These are phyloP conservation scores for Pseudogymnoascus sp. DNA, from an alignment of 2,329 filamentous ascomycete species.

Conservation along the genomic window DNA sequence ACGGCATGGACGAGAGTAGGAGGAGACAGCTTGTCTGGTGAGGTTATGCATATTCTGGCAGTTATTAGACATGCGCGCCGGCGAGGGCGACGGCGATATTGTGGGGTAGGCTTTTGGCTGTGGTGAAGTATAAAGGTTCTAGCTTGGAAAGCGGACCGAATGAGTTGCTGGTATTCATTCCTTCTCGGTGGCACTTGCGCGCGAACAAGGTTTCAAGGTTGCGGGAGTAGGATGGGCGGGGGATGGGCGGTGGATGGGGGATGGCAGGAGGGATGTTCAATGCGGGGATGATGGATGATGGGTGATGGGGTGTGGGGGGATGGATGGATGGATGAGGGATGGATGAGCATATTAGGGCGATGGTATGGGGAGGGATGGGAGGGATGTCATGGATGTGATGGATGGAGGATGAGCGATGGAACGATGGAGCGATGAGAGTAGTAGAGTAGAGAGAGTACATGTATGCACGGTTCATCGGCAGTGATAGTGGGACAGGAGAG, in stretches of 20 bases:
- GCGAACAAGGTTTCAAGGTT: not conserved
- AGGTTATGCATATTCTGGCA: not conserved
- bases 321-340: not conserved
- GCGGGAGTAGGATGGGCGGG: not conserved
- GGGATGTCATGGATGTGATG: not conserved
- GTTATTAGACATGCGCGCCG: not conserved
- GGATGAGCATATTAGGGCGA: not conserved
- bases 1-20: not conserved
- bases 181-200: not conserved
- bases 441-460: not conserved
- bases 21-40: not conserved
- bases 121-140: not conserved
- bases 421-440: not conserved
- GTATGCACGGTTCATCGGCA: slow-evolving; percentile 3
- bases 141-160: not conserved
- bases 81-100: not conserved
- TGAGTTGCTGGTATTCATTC: not conserved
- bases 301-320: not conserved
- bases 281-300: not conserved
- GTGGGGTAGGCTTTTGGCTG: not conserved
- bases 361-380: not conserved
- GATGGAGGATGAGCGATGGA: slow-evolving; percentile 5
- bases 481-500: not conserved
- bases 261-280: not conserved
- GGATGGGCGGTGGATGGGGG: not conserved